Conservation (phyloP, 129 eudicot species). For the Artemisia argyi region DNA sequence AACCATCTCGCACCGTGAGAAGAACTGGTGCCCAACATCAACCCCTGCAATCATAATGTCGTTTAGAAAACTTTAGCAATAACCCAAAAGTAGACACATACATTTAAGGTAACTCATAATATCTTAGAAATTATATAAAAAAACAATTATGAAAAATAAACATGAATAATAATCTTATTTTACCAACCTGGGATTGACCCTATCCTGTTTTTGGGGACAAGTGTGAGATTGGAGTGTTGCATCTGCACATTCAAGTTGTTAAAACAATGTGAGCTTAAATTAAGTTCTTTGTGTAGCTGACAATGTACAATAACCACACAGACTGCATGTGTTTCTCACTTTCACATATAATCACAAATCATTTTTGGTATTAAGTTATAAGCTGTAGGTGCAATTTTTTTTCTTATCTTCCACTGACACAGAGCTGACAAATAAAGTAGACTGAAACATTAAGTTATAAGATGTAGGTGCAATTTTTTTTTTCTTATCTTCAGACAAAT, state of each 20-base stretch:
- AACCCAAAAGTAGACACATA: neutral
- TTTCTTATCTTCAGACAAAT: neutral
- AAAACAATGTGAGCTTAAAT: conserved; percentile 8
- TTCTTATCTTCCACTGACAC: neutral
- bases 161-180: neutral
- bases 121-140: no score
- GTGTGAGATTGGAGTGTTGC: conserved; percentile 35
- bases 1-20: conserved; percentile 96
- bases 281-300: neutral
- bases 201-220: conserved; percentile 40
- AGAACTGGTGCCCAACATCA: conserved; percentile 95
- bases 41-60: conserved; percentile 55
- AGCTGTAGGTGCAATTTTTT: neutral
- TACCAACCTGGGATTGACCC: conserved; percentile 87
- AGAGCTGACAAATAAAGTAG: neutral
- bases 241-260: conserved; percentile 51
- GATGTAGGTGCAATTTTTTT: neutral
- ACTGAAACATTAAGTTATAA: neutral
- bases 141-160: no score
- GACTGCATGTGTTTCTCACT: conserved; percentile 7
- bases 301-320: neutral
- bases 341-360: conserved; percentile 14
- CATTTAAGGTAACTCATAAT: neutral
- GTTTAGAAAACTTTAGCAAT: neutral
- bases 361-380: conserved; percentile 7